Conservation (phyloP, 179 eudicot species). For the Silene noctiflora region DNA sequence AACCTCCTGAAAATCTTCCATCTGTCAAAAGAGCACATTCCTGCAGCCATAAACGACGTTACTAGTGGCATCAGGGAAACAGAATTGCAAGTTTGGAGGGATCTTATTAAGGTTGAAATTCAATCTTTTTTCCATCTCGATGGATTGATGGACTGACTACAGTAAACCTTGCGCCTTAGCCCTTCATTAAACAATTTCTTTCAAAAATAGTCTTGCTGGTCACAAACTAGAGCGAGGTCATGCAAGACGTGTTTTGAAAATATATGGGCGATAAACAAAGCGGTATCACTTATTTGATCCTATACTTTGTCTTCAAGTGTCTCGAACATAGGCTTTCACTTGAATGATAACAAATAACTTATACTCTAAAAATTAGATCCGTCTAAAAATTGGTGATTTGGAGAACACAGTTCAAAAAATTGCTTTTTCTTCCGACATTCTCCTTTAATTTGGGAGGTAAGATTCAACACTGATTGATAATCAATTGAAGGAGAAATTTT, state of each 20-base stretch:
- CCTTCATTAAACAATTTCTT: background rate
- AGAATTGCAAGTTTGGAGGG: background rate
- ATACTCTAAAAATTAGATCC: no score
- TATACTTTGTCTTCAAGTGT: no score
- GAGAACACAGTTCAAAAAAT: background rate
- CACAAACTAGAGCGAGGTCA: background rate
- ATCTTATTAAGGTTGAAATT: no score
- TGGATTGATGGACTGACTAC: background rate
- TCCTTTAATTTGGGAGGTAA: background rate
- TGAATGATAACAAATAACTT: no score
- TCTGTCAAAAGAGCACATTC: slow-evolving; percentile 91
- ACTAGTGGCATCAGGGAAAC: background rate
- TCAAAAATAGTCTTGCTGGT: background rate
- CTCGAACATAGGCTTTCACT: no score
- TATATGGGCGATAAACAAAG: background rate
- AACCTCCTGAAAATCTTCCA: slow-evolving; percentile 98
- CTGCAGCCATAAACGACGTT: slow-evolving; percentile 37
- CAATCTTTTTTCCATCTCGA: slow-evolving; percentile 1
- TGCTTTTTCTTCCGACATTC: background rate
- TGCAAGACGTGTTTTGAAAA: background rate
- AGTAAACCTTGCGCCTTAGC: background rate
- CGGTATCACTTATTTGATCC: background rate
- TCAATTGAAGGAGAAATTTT: background rate
- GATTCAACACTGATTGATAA: background rate
- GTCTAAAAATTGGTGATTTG: no score